phyloP scores from a whole-genome alignment of 2,329 filamentous ascomycete genomes.

The Rachicladosporium sp. region DNA sequence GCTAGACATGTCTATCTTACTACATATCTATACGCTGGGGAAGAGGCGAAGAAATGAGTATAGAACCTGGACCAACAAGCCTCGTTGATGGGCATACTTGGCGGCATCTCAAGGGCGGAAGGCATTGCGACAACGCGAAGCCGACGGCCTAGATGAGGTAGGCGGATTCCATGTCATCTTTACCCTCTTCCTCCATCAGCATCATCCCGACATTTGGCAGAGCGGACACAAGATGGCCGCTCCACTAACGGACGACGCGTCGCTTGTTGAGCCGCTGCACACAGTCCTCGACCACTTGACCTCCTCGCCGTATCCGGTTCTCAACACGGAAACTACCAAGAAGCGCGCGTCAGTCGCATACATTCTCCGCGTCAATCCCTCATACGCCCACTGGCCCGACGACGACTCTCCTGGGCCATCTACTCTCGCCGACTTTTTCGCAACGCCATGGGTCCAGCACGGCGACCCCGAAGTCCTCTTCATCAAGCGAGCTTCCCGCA shows the following conservation, averaged over 20 bases:
- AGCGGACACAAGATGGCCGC: too few species aligned
- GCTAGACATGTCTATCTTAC: too few species aligned
- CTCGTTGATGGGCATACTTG: neutral
- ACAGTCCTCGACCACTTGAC: constrained; percentile 31
- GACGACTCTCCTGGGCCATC: constrained; percentile 9
- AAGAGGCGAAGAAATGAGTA: neutral
- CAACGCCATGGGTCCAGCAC: constrained; percentile 51
- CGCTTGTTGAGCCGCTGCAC: constrained; percentile 28
- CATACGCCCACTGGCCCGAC: constrained; percentile 41
- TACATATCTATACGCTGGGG: neutral
- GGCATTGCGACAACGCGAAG: too few species aligned
- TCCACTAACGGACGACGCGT: constrained; percentile 6
- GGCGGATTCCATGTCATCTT: too few species aligned
- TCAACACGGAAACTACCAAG: constrained; percentile 37
- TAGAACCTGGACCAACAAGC: neutral
- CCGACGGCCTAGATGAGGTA: too few species aligned
- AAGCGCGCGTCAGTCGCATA: constrained; percentile 55
- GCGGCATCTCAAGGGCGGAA: too few species aligned
- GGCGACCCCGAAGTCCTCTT: constrained; percentile 58
- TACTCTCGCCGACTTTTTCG: constrained; percentile 45
- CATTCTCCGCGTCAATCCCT: constrained; percentile 50
- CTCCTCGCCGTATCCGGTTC: constrained; percentile 35
- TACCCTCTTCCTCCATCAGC: too few species aligned
- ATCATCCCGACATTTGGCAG: too few species aligned
- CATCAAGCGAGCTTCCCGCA: constrained; percentile 54